Conservation (phyloP, 306 rosid genomes). For the Fragaria iinumae region DNA sequence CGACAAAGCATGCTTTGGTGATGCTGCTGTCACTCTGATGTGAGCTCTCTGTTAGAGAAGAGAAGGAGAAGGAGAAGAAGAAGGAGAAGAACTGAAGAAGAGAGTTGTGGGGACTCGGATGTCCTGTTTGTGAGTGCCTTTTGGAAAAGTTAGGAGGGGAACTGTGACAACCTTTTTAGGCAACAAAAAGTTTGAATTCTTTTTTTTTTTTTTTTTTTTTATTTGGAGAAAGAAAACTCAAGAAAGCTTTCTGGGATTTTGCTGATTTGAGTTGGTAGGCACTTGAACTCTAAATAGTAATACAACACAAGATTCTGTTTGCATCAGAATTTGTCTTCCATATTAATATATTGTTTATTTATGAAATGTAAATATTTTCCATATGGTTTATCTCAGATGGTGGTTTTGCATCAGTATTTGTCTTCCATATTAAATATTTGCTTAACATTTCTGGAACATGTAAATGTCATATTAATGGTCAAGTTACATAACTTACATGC, state of each 20-base stretch:
- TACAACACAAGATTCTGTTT: not conserved
- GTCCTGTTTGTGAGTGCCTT: constrained; percentile 22
- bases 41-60: constrained; percentile 9
- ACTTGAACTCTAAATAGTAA: not conserved
- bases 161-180: constrained; percentile 24
- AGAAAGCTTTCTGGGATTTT: not conserved
- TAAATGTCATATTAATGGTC: not conserved
- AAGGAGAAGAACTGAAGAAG: not conserved
- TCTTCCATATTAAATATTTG: too few relatives aligned
- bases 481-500: not conserved
- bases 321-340: not conserved
- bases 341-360: not conserved
- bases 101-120: constrained; percentile 20
- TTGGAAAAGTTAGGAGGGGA: not conserved
- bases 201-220: not conserved
- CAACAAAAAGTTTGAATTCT: constrained; percentile 15
- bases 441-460: not conserved
- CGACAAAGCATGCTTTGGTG: constrained; percentile 69
- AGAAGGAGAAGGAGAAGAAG: constrained; percentile 2
- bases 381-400: not conserved
- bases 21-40: constrained; percentile 32
- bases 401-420: not conserved
- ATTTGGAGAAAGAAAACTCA: not conserved
- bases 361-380: not conserved
- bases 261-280: not conserved